These are phyloP conservation scores for Trichoderma oligosporum DNA, from an alignment of 2,329 filamentous ascomycete genomes.

Conservation along the genomic window DNA sequence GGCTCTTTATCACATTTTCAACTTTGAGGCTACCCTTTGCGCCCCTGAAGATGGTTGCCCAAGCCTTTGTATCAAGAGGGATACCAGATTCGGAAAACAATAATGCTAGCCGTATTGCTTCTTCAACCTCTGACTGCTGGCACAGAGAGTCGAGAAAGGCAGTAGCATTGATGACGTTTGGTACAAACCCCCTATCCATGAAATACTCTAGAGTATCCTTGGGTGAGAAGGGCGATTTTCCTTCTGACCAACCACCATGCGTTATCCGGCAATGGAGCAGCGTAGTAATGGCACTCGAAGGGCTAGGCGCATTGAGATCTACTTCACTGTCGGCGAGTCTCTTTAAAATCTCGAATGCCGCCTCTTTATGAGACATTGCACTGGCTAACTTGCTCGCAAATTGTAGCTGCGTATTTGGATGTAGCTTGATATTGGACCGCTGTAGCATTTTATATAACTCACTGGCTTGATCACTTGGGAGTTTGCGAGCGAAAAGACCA, in stretches of 20 bases:
- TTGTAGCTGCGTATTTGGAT: conserved; percentile 45
- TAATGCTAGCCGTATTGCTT: conserved; percentile 35
- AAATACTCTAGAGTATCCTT: conserved; percentile 40
- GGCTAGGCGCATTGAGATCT: conserved; percentile 44
- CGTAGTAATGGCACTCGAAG: conserved; percentile 55
- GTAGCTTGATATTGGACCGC: conserved; percentile 31
- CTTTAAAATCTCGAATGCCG: conserved; percentile 42
- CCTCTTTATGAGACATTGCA: conserved; percentile 37
- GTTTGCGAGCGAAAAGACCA: conserved; percentile 30
- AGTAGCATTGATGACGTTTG: conserved; percentile 62
- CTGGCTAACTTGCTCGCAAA: conserved; percentile 46
- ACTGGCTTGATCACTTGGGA: conserved; percentile 31
- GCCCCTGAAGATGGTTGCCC: conserved; percentile 65
- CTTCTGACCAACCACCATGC: conserved; percentile 23
- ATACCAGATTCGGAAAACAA: conserved; percentile 44
- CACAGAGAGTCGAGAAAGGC: conserved; percentile 69
- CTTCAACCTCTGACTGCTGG: conserved; percentile 41
- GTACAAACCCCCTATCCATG: conserved; percentile 56
- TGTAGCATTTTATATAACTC: conserved; percentile 38
- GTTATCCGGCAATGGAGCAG: conserved; percentile 45
- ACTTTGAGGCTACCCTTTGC: conserved; percentile 58
- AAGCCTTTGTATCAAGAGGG: conserved; percentile 62
- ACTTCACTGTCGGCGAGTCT: conserved; percentile 36
- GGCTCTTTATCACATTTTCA: conserved; percentile 43
- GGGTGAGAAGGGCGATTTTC: conserved; percentile 28